Evolutionary conservation across 2,329 filamentous ascomycete species (phyloP).

Genomic region (Drechslerella coelobrocha): DNA sequence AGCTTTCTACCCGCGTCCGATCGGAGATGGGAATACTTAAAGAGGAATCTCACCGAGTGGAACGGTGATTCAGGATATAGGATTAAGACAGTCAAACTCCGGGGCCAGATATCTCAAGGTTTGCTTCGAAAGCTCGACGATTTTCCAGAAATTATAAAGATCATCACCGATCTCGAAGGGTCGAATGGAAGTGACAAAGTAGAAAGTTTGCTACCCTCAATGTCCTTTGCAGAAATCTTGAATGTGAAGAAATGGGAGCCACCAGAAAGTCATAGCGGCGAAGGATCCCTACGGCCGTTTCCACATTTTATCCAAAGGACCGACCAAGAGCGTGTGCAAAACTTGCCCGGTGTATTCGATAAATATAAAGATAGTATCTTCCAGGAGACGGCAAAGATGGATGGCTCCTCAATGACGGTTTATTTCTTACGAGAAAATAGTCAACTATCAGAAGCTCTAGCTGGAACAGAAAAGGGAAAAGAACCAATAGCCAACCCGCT

Average conservation of each 20-base stretch:
- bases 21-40: conserved; percentile 53
- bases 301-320: conserved; percentile 56
- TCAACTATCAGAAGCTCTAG: conserved; percentile 27
- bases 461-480: background rate
- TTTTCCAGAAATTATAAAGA: conserved; percentile 52
- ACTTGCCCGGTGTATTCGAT: conserved; percentile 52
- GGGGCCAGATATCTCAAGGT: conserved; percentile 55
- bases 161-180: conserved; percentile 48
- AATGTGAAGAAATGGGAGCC: conserved; percentile 56
- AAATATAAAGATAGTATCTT: conserved; percentile 52
- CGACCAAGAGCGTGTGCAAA: conserved; percentile 55
- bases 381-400: conserved; percentile 59
- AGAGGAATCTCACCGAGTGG: conserved; percentile 50
- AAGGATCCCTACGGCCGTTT: conserved; percentile 42
- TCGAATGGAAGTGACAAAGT: conserved; percentile 42
- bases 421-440: conserved; percentile 57
- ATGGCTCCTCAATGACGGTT: conserved; percentile 58
- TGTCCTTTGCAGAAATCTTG: conserved; percentile 54
- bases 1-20: conserved; percentile 55
- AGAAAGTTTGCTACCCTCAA: conserved; percentile 38
- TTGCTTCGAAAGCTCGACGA: conserved; percentile 53
- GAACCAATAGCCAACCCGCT: conserved; percentile 47
- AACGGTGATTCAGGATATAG: conserved; percentile 53
- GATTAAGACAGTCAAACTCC: conserved; percentile 51
- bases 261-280: conserved; percentile 2